Percentiles rank a stretch among this genome's conserved stretches.
These are phyloP conservation scores for Fusarium sp. DNA, from an alignment of 2,329 filamentous ascomycete species.

Conservation along the genomic window DNA sequence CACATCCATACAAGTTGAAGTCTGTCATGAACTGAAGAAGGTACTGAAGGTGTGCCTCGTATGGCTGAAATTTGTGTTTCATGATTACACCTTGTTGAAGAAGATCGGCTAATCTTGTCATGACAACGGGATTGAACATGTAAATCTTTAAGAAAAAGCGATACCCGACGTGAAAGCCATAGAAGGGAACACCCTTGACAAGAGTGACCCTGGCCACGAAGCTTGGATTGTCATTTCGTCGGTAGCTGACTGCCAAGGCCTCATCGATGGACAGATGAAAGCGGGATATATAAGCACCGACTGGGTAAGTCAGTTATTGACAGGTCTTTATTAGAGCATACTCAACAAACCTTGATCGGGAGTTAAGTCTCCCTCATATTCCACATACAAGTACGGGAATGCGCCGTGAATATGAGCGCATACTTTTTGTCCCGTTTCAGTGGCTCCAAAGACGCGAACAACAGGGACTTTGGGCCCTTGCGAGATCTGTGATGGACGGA, in stretches of 20 bases:
- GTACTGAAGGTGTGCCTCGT: constrained; percentile 94
- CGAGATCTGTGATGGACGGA: constrained; percentile 68
- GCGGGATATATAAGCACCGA: constrained; percentile 79
- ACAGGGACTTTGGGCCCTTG: constrained; percentile 83
- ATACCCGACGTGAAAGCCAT: constrained; percentile 94
- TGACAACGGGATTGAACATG: constrained; percentile 86
- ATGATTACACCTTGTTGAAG: constrained; percentile 89
- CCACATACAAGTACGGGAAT: constrained; percentile 94
- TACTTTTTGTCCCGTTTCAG: constrained; percentile 94
- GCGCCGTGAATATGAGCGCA: constrained; percentile 96
- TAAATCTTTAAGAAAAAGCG: constrained; percentile 94
- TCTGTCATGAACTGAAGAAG: constrained; percentile 98
- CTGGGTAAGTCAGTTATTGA: constrained; percentile 56
- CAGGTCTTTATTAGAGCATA: not conserved
- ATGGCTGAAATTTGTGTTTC: constrained; percentile 87
- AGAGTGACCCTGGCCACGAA: constrained; percentile 93
- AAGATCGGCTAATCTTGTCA: constrained; percentile 88
- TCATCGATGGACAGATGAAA: constrained; percentile 91
- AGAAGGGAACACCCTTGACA: constrained; percentile 94
- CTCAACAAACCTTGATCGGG: constrained; percentile 72
- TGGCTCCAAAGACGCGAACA: constrained; percentile 90
- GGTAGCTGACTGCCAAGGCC: constrained; percentile 87
- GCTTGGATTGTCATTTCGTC: constrained; percentile 75
- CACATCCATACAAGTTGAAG: constrained; percentile 96
- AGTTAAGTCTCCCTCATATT: constrained; percentile 79